Evolutionary conservation across 1,284 basidiomycete species (phyloP).

Genomic region (Moesziomyces sp.): DNA sequence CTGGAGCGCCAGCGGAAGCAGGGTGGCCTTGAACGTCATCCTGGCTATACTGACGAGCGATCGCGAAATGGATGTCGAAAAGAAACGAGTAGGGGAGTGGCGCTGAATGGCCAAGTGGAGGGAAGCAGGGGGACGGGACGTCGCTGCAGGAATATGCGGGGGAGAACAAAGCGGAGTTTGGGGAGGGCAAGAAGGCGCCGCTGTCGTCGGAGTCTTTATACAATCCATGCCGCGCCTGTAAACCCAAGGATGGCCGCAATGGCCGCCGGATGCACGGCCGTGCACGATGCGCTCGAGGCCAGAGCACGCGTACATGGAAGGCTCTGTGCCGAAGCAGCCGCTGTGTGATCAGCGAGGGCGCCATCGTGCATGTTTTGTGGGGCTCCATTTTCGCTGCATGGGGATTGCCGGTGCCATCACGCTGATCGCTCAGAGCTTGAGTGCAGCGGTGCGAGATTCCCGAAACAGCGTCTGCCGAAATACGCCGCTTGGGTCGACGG

Average conservation of each 20-base stretch:
- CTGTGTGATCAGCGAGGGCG: too few species aligned
- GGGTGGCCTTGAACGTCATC: conserved; percentile 18
- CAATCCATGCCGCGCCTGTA: neutral
- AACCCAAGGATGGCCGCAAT: neutral
- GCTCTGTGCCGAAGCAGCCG: too few species aligned
- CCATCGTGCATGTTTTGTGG: neutral
- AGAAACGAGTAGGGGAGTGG: too few species aligned
- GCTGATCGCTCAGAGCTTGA: neutral
- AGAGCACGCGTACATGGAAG: too few species aligned
- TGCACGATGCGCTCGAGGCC: too few species aligned
- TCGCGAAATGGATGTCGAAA: neutral
- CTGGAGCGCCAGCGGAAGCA: conserved; percentile 38
- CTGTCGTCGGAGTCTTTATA: conserved; percentile 17
- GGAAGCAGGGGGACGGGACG: neutral
- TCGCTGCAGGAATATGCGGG: conserved; percentile 10
- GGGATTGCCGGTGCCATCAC: neutral
- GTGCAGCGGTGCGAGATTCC: neutral
- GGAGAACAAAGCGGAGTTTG: conserved; percentile 22
- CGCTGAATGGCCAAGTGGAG: conserved; percentile 6
- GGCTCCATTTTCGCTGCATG: neutral
- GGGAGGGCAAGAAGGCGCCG: neutral
- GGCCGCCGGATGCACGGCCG: too few species aligned
- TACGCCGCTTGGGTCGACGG: neutral
- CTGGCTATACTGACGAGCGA: neutral
- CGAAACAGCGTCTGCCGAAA: neutral